Evolutionary conservation across 1,139 yeast genomes (phyloP), one percentile per base, ranked within the genome.

Genomic region (Saccharomyces hybrid): DNA sequence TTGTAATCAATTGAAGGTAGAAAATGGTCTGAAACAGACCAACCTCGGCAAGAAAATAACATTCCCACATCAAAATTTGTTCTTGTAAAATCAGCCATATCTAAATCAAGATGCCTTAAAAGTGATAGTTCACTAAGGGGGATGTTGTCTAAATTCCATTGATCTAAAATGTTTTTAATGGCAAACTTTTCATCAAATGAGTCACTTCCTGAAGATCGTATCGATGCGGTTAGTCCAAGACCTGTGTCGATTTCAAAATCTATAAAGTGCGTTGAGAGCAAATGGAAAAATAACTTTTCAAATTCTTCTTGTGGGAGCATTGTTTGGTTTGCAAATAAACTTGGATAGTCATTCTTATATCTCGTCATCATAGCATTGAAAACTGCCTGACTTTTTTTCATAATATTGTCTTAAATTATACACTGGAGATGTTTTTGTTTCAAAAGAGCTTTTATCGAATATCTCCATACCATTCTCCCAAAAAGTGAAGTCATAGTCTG

Each of bases 1-100:
- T 83, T 88, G 62, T 80, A 87, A 65, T 84, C 85, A 28, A 82
- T 75, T 8, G 80, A 73, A 57, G 86, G 86, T 0, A 90, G 73
- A 66, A 83, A 84, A 61, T 86, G 93, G 62, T 88, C 96, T 64
- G 86, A 95, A 53, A 80, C 73, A 53, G 76, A 77, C 96, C 96
- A 90, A 61, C 85, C 80, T 57, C 83, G 82, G 1, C 86, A 76
- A 48, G 90, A 80, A 63, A 83, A 85, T 24, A 86, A 74, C 87
- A 84, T 84, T 0, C 87, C 88, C 7, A 80, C 77, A 67, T 77
- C 76, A 51, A 84, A 65, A 71, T 74, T 73, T 0, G 86, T 80
- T 9, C 70, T 70, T 0, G 80, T 73, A 54, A 78, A 73, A 2
- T 77, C 66, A 14, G 78, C 76, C 55, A 73, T 75, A 38, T 77